Percentiles rank a stretch among this genome's conserved stretches.
phyloP scores from a whole-genome alignment of 2,329 filamentous ascomycete genomes.

The Rhinocladiella similis region DNA sequence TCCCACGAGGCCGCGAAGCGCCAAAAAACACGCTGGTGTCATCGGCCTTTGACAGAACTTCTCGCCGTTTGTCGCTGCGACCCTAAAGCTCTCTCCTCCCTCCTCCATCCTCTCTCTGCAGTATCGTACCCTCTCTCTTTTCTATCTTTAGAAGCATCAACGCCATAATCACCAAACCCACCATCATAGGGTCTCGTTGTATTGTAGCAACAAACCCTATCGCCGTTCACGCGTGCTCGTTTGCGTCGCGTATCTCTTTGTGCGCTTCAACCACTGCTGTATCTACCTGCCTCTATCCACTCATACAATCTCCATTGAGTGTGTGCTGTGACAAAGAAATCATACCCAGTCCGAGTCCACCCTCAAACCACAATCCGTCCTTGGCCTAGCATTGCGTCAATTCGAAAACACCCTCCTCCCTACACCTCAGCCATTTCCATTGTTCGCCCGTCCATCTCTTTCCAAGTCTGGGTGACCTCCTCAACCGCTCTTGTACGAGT shows the following conservation, averaged over 20 bases:
- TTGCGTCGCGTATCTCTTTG: constrained; percentile 7
- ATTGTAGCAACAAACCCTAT: too few species aligned
- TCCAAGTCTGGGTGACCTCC: background rate
- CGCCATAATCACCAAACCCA: too few species aligned
- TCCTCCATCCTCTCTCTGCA: constrained; percentile 20
- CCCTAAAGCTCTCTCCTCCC: constrained; percentile 4
- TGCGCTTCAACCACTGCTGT: background rate
- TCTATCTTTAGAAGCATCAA: constrained; percentile 31
- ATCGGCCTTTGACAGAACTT: too few species aligned
- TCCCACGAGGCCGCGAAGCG: too few species aligned
- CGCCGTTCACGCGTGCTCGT: background rate
- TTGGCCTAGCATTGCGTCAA: background rate
- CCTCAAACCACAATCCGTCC: background rate
- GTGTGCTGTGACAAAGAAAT: background rate
- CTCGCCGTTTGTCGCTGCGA: too few species aligned
- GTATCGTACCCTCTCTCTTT: constrained; percentile 19
- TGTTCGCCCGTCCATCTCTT: constrained; percentile 7
- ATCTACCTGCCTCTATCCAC: background rate
- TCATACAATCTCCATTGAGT: background rate
- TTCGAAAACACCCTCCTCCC: background rate
- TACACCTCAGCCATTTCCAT: background rate
- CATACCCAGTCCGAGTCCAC: background rate
- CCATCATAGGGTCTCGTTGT: too few species aligned
- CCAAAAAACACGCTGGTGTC: too few species aligned
- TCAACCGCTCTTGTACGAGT: constrained; percentile 1